A percentile compares a stretch with the other conserved stretches of the same genome.
phyloP scores from a whole-genome alignment of 192 early-diverging fungal species.

The Spizellomyces sp. region DNA sequence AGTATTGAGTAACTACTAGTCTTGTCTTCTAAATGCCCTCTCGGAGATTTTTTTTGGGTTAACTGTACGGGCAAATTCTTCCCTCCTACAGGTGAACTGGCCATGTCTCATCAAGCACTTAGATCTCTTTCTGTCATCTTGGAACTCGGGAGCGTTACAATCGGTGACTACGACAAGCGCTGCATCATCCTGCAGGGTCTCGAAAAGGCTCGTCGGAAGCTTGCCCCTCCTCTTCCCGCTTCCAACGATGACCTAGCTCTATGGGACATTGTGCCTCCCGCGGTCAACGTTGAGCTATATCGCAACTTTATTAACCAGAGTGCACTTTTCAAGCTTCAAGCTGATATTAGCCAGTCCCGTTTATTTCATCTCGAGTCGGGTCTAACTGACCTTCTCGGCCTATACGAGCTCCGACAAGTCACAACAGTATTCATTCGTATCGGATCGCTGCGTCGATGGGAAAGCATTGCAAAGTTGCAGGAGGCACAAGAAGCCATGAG shows the following conservation, averaged over 20 bases:
- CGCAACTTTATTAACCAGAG: slow-evolving; percentile 52
- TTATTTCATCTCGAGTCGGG: slow-evolving; percentile 44
- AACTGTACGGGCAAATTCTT: not conserved
- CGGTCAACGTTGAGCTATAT: slow-evolving; percentile 47
- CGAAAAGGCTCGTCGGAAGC: slow-evolving; percentile 33
- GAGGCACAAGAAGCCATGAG: slow-evolving; percentile 49
- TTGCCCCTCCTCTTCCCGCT: slow-evolving; percentile 27
- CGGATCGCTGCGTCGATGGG: slow-evolving; percentile 41
- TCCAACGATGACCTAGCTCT: slow-evolving; percentile 29
- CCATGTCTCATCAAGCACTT: slow-evolving; percentile 55
- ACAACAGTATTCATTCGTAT: slow-evolving; percentile 58
- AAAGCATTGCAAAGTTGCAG: slow-evolving; percentile 32
- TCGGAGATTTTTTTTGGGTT: not conserved
- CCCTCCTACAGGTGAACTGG: slow-evolving; percentile 42
- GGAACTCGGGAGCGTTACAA: slow-evolving; percentile 39
- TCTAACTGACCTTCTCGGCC: slow-evolving; percentile 41
- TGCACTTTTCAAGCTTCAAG: slow-evolving; percentile 55
- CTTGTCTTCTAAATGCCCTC: not conserved
- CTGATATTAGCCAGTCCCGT: slow-evolving; percentile 52
- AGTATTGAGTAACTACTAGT: not conserved
- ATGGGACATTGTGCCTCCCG: slow-evolving; percentile 38
- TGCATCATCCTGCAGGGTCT: slow-evolving; percentile 47
- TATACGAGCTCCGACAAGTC: slow-evolving; percentile 54
- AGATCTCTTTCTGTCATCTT: slow-evolving; percentile 38
- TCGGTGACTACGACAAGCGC: slow-evolving; percentile 53